phyloP scores from a whole-genome alignment of 768 basidiomycete species.

The Chalciporus pseudorubinellus region DNA sequence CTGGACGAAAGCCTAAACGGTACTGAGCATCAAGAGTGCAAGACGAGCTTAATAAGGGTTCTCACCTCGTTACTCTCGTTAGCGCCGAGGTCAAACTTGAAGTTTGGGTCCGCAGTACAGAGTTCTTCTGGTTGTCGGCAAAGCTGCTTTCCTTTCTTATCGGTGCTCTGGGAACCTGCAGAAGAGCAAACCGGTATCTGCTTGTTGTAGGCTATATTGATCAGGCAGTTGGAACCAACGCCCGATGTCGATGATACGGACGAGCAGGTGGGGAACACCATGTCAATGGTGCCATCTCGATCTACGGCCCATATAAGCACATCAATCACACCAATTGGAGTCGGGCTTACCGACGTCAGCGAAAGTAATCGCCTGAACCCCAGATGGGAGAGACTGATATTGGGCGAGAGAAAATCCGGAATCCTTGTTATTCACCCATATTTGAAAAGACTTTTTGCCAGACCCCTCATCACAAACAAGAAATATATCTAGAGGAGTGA shows the following conservation, averaged over 20 bases:
- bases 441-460: conserved; percentile 70
- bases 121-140: conserved; percentile 81
- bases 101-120: conserved; percentile 77
- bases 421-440: conserved; percentile 87
- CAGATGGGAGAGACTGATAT: conserved; percentile 66
- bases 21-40: background rate
- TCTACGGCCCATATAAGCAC: conserved; percentile 43
- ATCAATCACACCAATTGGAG: background rate
- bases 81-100: conserved; percentile 67
- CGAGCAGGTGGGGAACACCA: conserved; percentile 85
- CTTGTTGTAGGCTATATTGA: conserved; percentile 93
- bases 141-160: conserved; percentile 47
- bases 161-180: conserved; percentile 44
- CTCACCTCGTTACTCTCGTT: conserved; percentile 51
- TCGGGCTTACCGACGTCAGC: conserved; percentile 76
- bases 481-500: conserved; percentile 65
- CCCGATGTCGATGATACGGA: conserved; percentile 67
- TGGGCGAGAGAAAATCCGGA: conserved; percentile 70
- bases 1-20: conserved; percentile 57
- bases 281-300: conserved; percentile 94
- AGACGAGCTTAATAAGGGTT: background rate
- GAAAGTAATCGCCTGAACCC: conserved; percentile 78
- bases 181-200: conserved; percentile 81
- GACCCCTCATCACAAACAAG: conserved; percentile 74
- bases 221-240: conserved; percentile 68